Conservation (phyloP, 768 basidiomycete species). For the Auriscalpium vulgare region DNA sequence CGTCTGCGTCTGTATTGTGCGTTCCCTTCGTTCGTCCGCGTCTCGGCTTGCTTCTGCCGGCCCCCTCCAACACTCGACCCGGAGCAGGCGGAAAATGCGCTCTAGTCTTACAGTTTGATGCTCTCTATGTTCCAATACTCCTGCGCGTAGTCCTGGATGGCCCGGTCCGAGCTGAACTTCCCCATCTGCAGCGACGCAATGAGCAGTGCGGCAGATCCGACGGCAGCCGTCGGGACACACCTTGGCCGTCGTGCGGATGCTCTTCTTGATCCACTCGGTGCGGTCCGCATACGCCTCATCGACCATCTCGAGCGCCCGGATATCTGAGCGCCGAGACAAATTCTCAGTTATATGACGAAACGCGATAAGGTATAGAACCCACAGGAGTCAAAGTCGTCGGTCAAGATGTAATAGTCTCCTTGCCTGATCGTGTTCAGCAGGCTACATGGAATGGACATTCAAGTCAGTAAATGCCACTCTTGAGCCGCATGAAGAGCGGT, state of each 20-base stretch:
- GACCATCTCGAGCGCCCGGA: conserved; percentile 77
- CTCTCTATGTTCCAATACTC: conserved; percentile 76
- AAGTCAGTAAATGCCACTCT: conserved; percentile 20
- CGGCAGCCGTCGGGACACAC: conserved; percentile 21
- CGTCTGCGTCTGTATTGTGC: no score
- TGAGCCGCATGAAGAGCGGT: conserved; percentile 3
- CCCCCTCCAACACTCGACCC: not conserved
- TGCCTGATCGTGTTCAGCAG: conserved; percentile 71
- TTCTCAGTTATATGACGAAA: not conserved
- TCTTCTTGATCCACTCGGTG: conserved; percentile 88
- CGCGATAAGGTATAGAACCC: conserved; percentile 18
- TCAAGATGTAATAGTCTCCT: conserved; percentile 71
- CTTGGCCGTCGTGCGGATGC: conserved; percentile 75
- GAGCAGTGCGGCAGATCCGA: not conserved
- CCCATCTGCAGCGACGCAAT: conserved; percentile 60
- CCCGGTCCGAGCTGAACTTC: conserved; percentile 92
- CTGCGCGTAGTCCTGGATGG: conserved; percentile 89
- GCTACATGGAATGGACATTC: conserved; percentile 23
- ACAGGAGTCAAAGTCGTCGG: conserved; percentile 95
- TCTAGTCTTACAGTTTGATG: conserved; percentile 12
- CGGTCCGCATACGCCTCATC: conserved; percentile 83
- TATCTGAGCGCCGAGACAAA: conserved; percentile 36
- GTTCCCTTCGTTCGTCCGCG: no score
- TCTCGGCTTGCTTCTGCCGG: no score
- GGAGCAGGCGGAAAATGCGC: not conserved